A percentile compares a stretch with the other conserved stretches of the same genome.
Conservation (phyloP, 73 alveolate genomes). For the Paramecium bursaria region DNA sequence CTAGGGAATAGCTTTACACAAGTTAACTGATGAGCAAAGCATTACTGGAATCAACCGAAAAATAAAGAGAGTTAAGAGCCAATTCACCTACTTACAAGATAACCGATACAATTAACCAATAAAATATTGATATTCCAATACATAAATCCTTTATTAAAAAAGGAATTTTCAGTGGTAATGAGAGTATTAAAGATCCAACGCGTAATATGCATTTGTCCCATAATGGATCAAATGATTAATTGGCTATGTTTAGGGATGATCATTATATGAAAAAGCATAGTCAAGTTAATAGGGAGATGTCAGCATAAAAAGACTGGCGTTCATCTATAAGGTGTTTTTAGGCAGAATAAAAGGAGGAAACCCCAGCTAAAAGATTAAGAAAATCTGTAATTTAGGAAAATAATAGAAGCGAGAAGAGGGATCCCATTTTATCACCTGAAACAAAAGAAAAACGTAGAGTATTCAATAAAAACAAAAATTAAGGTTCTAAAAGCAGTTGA, state of each 20-base stretch:
- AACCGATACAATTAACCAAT: slow-evolving; percentile 20
- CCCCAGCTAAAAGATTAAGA: background rate
- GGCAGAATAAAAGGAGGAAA: slow-evolving; percentile 5
- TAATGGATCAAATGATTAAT: slow-evolving; percentile 6
- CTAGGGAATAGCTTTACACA: slow-evolving; percentile 18
- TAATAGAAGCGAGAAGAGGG: slow-evolving; percentile 5
- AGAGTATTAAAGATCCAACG: slow-evolving; percentile 1
- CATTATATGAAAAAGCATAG: slow-evolving; percentile 49
- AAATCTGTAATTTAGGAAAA: slow-evolving; percentile 43
- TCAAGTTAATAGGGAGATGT: background rate
- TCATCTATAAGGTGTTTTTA: slow-evolving; percentile 22
- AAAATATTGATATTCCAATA: background rate
- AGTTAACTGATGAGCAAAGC: slow-evolving; percentile 22
- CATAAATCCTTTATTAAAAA: slow-evolving; percentile 21
- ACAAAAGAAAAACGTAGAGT: slow-evolving; percentile 8
- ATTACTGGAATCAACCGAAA: slow-evolving; percentile 6
- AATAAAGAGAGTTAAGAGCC: background rate
- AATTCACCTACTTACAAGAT: slow-evolving; percentile 50
- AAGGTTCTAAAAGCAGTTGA: background rate
- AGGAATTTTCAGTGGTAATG: slow-evolving; percentile 45
- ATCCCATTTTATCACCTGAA: slow-evolving; percentile 37
- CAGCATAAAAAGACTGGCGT: background rate
- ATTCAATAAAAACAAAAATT: background rate
- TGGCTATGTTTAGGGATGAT: slow-evolving; percentile 39
- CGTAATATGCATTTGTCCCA: slow-evolving; percentile 22